phyloP scores from a whole-genome alignment of 768 basidiomycete species.

The Rhodotorula diobovata region DNA sequence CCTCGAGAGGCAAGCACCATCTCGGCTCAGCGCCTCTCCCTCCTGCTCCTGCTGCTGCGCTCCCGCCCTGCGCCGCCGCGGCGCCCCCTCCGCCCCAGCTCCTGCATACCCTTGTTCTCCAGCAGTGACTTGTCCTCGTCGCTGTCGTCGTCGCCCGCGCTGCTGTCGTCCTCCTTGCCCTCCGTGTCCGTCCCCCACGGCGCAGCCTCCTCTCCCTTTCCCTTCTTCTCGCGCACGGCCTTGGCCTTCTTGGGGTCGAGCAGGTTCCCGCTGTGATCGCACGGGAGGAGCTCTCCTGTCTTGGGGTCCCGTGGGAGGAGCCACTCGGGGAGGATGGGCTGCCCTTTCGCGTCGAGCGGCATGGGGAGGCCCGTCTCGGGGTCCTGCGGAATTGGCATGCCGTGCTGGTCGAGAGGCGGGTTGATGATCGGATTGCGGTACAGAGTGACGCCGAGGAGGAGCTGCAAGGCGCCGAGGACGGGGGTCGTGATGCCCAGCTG shows the following conservation, averaged over 20 bases:
- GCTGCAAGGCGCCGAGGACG: slow-evolving; percentile 11
- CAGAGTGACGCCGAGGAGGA: slow-evolving; percentile 10
- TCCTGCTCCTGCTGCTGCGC: background rate
- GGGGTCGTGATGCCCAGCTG: slow-evolving; percentile 13
- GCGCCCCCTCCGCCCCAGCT: background rate
- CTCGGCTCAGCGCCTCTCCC: background rate
- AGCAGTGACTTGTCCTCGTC: background rate
- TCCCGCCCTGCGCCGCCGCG: background rate
- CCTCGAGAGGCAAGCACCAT: too few species aligned
- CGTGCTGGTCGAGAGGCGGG: slow-evolving; percentile 26
- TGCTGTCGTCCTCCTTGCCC: background rate
- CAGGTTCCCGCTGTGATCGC: background rate
- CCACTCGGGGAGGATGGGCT: slow-evolving; percentile 22
- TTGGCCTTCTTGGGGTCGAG: background rate
- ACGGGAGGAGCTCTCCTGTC: too few species aligned
- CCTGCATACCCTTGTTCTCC: background rate
- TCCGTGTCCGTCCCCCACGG: too few species aligned
- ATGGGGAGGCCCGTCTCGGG: slow-evolving; percentile 13
- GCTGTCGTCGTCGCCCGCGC: background rate
- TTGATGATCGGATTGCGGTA: slow-evolving; percentile 27
- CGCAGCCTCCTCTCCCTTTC: background rate
- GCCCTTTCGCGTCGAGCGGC: slow-evolving; percentile 10
- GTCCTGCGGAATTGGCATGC: slow-evolving; percentile 20
- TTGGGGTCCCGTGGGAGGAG: background rate
- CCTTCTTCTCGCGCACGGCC: background rate